phyloP scores from a whole-genome alignment of 1,284 basidiomycete species.

The Calocybe gambosa region DNA sequence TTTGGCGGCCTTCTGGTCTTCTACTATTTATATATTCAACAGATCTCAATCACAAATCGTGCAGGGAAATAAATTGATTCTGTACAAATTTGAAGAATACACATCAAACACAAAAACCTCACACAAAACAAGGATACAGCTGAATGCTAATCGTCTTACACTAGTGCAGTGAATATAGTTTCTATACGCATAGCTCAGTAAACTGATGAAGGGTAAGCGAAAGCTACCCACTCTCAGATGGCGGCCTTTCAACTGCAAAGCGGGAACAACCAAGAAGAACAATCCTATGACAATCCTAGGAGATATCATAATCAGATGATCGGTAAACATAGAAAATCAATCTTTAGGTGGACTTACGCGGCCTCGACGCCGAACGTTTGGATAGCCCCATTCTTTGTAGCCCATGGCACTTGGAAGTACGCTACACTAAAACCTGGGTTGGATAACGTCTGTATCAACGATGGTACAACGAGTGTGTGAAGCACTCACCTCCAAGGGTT shows the following conservation, averaged over 20 bases:
- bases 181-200: neutral
- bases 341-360: slow-evolving; percentile 33
- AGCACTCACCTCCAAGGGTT: slow-evolving; percentile 39
- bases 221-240: slow-evolving; percentile 33
- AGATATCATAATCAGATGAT: neutral
- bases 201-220: neutral
- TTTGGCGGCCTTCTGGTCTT: no score
- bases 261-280: slow-evolving; percentile 47
- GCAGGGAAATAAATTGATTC: no score
- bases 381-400: slow-evolving; percentile 45
- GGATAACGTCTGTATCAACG: neutral
- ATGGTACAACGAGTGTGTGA: neutral
- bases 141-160: neutral
- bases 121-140: neutral
- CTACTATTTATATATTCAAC: no score
- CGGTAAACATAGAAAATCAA: neutral
- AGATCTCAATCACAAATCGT: no score
- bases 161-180: slow-evolving; percentile 12
- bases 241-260: slow-evolving; percentile 43
- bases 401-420: slow-evolving; percentile 61
- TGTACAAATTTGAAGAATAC: no score
- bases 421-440: slow-evolving; percentile 49
- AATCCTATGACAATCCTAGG: slow-evolving; percentile 41
- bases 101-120: neutral
- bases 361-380: slow-evolving; percentile 57